These are phyloP conservation scores for Usnea hakonensis DNA, from an alignment of 495 filamentous ascomycete genomes.

Conservation along the genomic window DNA sequence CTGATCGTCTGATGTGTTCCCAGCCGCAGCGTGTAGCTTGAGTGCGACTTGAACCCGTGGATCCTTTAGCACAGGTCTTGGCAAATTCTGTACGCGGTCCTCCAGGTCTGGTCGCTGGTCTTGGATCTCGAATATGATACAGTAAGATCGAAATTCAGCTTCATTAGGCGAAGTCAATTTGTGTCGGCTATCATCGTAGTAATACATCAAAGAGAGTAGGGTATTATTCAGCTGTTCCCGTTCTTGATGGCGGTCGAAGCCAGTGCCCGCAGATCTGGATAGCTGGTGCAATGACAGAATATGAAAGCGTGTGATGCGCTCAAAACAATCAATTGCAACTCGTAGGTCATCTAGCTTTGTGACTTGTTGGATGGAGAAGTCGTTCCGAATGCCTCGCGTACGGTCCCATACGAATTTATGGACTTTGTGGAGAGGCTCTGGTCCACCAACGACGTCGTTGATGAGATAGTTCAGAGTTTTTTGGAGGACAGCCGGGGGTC, in stretches of 20 bases:
- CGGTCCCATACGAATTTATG: constrained; percentile 94
- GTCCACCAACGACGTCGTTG: constrained; percentile 57
- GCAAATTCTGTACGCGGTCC: constrained; percentile 68
- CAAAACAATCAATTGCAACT: constrained; percentile 69
- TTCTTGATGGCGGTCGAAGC: constrained; percentile 83
- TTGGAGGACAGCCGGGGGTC: constrained; percentile 66
- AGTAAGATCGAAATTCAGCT: constrained; percentile 83
- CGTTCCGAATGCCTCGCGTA: constrained; percentile 82
- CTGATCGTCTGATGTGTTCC: constrained; percentile 55
- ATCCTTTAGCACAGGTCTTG: constrained; percentile 45
- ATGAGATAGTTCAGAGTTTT: constrained; percentile 79
- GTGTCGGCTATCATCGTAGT: constrained; percentile 68
- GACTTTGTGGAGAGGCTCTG: constrained; percentile 55
- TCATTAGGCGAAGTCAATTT: constrained; percentile 59
- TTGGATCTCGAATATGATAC: constrained; percentile 73
- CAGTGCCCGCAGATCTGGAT: constrained; percentile 44
- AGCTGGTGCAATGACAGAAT: constrained; percentile 81
- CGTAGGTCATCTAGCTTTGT: constrained; percentile 59
- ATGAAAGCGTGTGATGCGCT: constrained; percentile 86
- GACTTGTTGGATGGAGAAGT: constrained; percentile 84
- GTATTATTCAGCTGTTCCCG: constrained; percentile 86
- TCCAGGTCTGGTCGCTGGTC: constrained; percentile 62
- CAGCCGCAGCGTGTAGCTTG: constrained; percentile 59
- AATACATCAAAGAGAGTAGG: constrained; percentile 76
- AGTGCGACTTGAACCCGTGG: constrained; percentile 56